Conservation (phyloP, 805 yeast genomes). For the Starmera quercuum region DNA sequence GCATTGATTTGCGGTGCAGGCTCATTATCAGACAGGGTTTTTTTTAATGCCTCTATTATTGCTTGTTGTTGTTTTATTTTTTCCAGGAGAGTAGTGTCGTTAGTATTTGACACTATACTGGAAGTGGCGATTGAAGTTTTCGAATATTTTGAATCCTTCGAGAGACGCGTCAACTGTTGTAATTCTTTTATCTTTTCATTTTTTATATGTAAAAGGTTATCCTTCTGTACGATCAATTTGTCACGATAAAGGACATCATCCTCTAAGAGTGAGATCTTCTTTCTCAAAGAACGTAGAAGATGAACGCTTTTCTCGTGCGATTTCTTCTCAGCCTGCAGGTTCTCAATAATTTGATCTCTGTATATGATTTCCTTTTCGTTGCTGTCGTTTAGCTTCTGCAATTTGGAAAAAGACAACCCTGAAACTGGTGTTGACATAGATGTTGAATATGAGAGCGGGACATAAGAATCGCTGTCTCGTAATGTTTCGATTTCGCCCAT, state of each 20-base stretch:
- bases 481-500: slow-evolving; percentile 2
- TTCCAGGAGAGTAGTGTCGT: slow-evolving; percentile 1
- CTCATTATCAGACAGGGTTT: no score
- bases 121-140: no score
- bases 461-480: slow-evolving; percentile 4
- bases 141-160: no score
- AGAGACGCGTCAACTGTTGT: no score
- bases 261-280: slow-evolving; percentile 8
- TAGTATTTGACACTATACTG: no score
- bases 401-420: neutral
- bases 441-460: slow-evolving; percentile 1
- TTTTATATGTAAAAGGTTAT: slow-evolving; percentile 5
- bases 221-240: slow-evolving; percentile 11
- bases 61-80: slow-evolving; percentile 13
- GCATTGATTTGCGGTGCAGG: no score
- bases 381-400: slow-evolving; percentile 7
- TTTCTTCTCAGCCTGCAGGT: slow-evolving; percentile 9
- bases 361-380: slow-evolving; percentile 19
- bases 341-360: slow-evolving; percentile 16
- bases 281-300: slow-evolving; percentile 4
- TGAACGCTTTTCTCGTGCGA: neutral
- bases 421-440: slow-evolving; percentile 2
- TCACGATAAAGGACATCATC: slow-evolving; percentile 18
- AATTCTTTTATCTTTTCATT: slow-evolving; percentile 4
- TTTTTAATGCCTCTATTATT: slow-evolving; percentile 8